phyloP scores from a whole-genome alignment of 2,329 filamentous ascomycete genomes.

The Talaromyces atroroseus region DNA sequence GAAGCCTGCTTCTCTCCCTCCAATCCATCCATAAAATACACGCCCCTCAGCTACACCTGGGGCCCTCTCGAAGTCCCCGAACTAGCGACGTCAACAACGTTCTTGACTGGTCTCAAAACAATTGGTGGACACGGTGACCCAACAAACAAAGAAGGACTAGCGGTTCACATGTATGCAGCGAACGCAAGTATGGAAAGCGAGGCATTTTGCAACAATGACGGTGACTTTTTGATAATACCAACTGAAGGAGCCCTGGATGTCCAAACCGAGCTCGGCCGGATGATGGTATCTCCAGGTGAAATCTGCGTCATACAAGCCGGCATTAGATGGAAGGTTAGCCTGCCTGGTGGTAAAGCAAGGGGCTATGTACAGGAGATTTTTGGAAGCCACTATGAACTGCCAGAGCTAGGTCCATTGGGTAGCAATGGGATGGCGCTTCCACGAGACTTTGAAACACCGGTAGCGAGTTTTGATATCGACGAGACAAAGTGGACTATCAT shows the following conservation, averaged over 20 bases:
- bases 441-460: conserved; percentile 58
- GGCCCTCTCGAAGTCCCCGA: too few relatives aligned
- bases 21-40: too few relatives aligned
- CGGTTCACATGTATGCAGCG: too few relatives aligned
- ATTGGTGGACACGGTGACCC: too few relatives aligned
- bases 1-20: too few relatives aligned
- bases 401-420: conserved; percentile 57
- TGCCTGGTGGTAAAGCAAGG: background rate
- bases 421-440: conserved; percentile 57
- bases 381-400: background rate
- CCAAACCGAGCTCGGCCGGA: conserved; percentile 57
- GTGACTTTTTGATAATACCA: too few relatives aligned
- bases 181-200: too few relatives aligned
- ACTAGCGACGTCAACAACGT: too few relatives aligned
- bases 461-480: conserved; percentile 48
- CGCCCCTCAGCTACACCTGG: too few relatives aligned
- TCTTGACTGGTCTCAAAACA: too few relatives aligned
- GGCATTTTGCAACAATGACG: too few relatives aligned
- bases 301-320: conserved; percentile 60
- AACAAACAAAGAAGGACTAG: too few relatives aligned
- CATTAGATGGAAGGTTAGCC: conserved; percentile 24
- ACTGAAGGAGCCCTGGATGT: conserved; percentile 52
- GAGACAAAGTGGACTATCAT: conserved; percentile 19
- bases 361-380: conserved; percentile 1
- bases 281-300: conserved; percentile 58